These are phyloP conservation scores for Diaporthe eres DNA, from an alignment of 2,329 filamentous ascomycete species.

Conservation along the genomic window DNA sequence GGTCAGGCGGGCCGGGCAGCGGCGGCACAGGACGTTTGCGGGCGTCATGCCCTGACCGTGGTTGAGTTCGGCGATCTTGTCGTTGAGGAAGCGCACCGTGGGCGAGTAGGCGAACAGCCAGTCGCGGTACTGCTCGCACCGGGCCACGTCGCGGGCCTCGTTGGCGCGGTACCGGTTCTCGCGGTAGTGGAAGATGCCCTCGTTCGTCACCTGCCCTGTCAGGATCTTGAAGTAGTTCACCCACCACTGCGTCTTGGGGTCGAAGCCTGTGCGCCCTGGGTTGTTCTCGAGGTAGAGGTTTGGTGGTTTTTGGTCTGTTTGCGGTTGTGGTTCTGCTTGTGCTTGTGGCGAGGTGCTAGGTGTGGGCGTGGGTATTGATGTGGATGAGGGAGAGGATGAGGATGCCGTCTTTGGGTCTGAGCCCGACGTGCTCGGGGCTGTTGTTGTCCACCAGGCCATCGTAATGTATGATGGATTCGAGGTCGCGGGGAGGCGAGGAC, in stretches of 20 bases:
- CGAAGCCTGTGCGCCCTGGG: constrained; percentile 73
- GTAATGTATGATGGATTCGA: constrained; percentile 39
- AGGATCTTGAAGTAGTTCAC: constrained; percentile 89
- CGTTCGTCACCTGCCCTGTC: constrained; percentile 77
- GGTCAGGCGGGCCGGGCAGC: constrained; percentile 75
- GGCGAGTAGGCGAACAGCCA: constrained; percentile 90
- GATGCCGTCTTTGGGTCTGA: constrained; percentile 7
- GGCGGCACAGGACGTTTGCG: constrained; percentile 84
- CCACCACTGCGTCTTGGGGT: constrained; percentile 76
- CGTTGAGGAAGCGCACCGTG: constrained; percentile 86
- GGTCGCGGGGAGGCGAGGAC: neutral
- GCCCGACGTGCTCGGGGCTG: constrained; percentile 35
- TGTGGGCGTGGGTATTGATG: neutral
- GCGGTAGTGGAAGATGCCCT: constrained; percentile 83
- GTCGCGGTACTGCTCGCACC: constrained; percentile 85
- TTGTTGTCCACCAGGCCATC: constrained; percentile 40
- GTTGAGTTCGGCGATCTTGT: constrained; percentile 85
- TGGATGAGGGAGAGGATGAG: neutral
- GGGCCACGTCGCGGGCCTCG: constrained; percentile 83
- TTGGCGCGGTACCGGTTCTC: constrained; percentile 80
- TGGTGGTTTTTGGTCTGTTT: constrained; percentile 34
- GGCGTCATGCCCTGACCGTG: constrained; percentile 74
- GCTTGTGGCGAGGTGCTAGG: constrained; percentile 22
- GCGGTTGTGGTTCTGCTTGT: constrained; percentile 37
- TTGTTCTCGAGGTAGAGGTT: constrained; percentile 66